Conservation (phyloP, 495 filamentous ascomycete species). For the Xylaria curta region DNA sequence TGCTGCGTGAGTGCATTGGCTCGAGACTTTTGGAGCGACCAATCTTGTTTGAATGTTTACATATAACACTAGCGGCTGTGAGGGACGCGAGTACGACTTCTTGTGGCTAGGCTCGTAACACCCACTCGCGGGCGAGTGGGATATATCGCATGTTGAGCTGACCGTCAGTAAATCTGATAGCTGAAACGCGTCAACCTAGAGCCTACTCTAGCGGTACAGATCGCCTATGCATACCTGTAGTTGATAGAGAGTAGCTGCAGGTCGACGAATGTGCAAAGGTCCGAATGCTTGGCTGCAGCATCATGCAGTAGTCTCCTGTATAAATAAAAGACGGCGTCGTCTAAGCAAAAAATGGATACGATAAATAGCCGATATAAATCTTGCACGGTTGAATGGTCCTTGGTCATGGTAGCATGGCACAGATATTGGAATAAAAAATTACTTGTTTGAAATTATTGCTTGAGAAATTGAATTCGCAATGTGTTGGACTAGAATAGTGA, state of each 20-base stretch:
- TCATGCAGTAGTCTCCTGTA: constrained; percentile 37
- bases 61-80: constrained; percentile 31
- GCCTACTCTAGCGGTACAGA: constrained; percentile 29
- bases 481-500: background rate
- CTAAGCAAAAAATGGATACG: constrained; percentile 8
- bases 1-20: constrained; percentile 9
- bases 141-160: constrained; percentile 22
- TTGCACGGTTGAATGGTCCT: background rate
- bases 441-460: too few species aligned
- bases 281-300: constrained; percentile 40
- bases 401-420: background rate
- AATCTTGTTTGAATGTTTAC: background rate
- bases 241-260: constrained; percentile 36
- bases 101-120: constrained; percentile 39
- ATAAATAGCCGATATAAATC: constrained; percentile 23
- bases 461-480: background rate
- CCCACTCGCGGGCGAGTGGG: constrained; percentile 7
- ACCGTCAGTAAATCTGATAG: constrained; percentile 28
- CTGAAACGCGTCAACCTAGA: constrained; percentile 35
- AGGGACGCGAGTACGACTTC: constrained; percentile 36
- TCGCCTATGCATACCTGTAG: constrained; percentile 20
- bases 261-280: constrained; percentile 42
- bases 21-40: background rate
- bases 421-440: background rate
- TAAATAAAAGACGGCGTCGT: constrained; percentile 31